phyloP scores from a whole-genome alignment of 2,329 filamentous ascomycete genomes.

The Paracamarosporium sp. region DNA sequence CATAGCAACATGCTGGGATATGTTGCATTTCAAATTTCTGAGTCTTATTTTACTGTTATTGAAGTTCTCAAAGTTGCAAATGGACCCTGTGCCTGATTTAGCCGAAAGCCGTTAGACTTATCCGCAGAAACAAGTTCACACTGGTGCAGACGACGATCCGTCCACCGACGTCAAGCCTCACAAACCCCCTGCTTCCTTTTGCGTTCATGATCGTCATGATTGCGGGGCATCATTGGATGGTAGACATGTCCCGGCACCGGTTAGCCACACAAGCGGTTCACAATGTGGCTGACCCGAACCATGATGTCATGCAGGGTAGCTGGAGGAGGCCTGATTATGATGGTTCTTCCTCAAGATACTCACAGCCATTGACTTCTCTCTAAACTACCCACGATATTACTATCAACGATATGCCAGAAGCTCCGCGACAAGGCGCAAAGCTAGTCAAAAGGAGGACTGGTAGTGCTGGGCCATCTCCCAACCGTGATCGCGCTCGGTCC shows the following conservation, averaged over 20 bases:
- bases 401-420: neutral
- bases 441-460: neutral
- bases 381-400: neutral
- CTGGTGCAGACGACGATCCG: neutral
- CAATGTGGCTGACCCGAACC: neutral
- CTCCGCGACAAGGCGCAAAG: neutral
- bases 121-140: neutral
- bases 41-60: no score
- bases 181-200: neutral
- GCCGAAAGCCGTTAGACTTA: neutral
- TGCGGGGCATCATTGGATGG: neutral
- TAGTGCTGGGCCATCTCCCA: slow-evolving; percentile 1
- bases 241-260: neutral
- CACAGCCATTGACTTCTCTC: neutral
- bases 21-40: no score
- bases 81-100: neutral
- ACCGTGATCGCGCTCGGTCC: neutral
- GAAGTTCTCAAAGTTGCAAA: neutral
- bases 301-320: slow-evolving; percentile 2
- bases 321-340: slow-evolving; percentile 1
- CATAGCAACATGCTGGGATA: no score
- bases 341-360: neutral
- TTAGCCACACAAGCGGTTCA: slow-evolving; percentile 1
- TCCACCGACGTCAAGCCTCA: slow-evolving; percentile 5
- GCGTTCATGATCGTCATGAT: neutral